Evolutionary conservation across 2,329 filamentous ascomycete genomes (phyloP).

Genomic region (Claviceps maximensis): DNA sequence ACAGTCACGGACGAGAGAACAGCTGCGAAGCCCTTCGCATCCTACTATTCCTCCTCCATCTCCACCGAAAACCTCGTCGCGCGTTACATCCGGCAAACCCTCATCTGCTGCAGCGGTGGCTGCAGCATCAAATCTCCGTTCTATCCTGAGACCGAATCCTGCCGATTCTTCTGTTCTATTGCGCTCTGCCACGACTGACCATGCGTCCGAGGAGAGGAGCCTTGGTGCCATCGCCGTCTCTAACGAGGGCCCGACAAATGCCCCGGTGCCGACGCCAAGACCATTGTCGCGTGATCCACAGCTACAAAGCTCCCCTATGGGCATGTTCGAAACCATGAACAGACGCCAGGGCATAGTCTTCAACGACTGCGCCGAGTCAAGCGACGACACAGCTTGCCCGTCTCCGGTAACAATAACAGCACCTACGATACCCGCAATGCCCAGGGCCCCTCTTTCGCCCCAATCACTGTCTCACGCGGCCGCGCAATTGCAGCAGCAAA

Average conservation of each 20-base stretch:
- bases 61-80: background rate
- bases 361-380: conserved; percentile 31
- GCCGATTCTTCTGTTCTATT: conserved; percentile 30
- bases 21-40: conserved; percentile 7
- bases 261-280: background rate
- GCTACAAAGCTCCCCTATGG: conserved; percentile 21
- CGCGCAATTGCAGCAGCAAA: conserved; percentile 14
- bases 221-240: conserved; percentile 12
- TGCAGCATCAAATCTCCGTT: conserved; percentile 19
- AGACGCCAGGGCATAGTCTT: conserved; percentile 49
- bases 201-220: conserved; percentile 21
- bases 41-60: conserved; percentile 11
- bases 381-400: conserved; percentile 24
- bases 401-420: conserved; percentile 8
- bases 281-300: conserved; percentile 13
- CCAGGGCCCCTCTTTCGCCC: background rate
- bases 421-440: background rate
- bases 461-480: conserved; percentile 1
- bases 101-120: conserved; percentile 11
- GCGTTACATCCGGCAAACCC: background rate
- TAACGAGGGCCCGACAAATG: conserved; percentile 8
- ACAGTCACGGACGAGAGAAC: conserved; percentile 15
- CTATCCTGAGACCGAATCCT: conserved; percentile 19
- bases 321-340: conserved; percentile 22
- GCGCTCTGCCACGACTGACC: conserved; percentile 55